These are phyloP conservation scores for Delphinella strobiligena DNA, from an alignment of 2,329 filamentous ascomycete species.

Conservation along the genomic window DNA sequence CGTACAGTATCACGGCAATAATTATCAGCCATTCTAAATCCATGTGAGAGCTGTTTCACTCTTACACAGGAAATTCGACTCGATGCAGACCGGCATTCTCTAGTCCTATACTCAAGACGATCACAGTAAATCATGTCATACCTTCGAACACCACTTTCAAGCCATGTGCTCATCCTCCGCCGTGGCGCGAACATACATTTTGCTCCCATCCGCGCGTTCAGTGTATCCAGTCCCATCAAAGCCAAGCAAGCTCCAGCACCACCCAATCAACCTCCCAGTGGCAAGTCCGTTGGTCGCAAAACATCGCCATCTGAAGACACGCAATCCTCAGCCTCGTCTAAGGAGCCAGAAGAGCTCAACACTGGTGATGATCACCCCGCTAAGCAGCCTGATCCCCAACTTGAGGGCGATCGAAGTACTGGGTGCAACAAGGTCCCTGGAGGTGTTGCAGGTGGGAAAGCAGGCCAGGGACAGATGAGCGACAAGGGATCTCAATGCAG, in stretches of 20 bases:
- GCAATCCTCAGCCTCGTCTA: conserved; percentile 21
- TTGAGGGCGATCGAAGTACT: conserved; percentile 19
- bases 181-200: no score
- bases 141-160: no score
- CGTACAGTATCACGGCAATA: no score
- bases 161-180: no score
- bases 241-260: conserved; percentile 1
- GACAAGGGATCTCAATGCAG: no score
- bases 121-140: no score
- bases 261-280: conserved; percentile 1
- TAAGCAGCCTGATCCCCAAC: conserved; percentile 25
- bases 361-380: conserved; percentile 24
- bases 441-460: conserved; percentile 23
- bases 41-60: no score
- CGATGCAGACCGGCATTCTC: no score
- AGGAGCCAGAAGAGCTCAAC: conserved; percentile 17
- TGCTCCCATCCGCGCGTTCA: conserved; percentile 1
- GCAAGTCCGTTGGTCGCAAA: background rate
- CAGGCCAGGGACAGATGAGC: conserved; percentile 13
- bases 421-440: conserved; percentile 18
- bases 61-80: no score
- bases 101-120: no score
- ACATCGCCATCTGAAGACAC: background rate
- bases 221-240: background rate
- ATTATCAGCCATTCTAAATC: no score